phyloP scores from a whole-genome alignment of 2,329 filamentous ascomycete species.

The Stemphylium beticola region DNA sequence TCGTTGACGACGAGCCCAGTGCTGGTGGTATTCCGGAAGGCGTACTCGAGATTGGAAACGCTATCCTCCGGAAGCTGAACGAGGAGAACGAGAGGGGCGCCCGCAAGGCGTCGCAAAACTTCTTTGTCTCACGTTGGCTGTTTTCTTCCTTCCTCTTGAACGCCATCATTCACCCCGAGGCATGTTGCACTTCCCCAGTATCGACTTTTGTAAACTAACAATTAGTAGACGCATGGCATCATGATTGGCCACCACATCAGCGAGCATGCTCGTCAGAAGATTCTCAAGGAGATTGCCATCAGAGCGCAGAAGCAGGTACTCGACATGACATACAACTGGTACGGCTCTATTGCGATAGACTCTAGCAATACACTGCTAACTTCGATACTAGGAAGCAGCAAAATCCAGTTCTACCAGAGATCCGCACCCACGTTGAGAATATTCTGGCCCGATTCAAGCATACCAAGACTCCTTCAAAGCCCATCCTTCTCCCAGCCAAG shows the following conservation, averaged over 20 bases:
- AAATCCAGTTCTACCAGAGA: slow-evolving; percentile 66
- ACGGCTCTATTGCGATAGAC: slow-evolving; percentile 46
- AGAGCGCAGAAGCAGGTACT: slow-evolving; percentile 80
- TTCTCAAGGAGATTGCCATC: slow-evolving; percentile 75
- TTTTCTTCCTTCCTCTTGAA: slow-evolving; percentile 87
- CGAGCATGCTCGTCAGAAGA: slow-evolving; percentile 82
- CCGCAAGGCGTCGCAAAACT: slow-evolving; percentile 74
- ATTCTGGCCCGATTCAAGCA: slow-evolving; percentile 69
- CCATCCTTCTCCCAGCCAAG: slow-evolving; percentile 72
- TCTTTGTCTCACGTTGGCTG: slow-evolving; percentile 89
- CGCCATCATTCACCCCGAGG: slow-evolving; percentile 88
- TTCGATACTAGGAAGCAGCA: slow-evolving; percentile 60
- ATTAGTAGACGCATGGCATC: slow-evolving; percentile 60
- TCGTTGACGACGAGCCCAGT: slow-evolving; percentile 80
- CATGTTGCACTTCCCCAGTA: slow-evolving; percentile 41
- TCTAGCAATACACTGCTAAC: slow-evolving; percentile 30
- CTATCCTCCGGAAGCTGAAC: slow-evolving; percentile 76
- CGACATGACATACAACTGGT: slow-evolving; percentile 75
- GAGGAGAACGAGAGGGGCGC: slow-evolving; percentile 67
- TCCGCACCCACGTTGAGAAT: slow-evolving; percentile 73
- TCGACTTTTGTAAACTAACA: slow-evolving; percentile 40
- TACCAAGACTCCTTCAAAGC: slow-evolving; percentile 52
- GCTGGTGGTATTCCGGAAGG: slow-evolving; percentile 85
- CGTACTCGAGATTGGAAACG: slow-evolving; percentile 81
- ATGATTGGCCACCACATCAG: slow-evolving; percentile 92